Percentiles rank a stretch among this genome's conserved stretches.
Evolutionary conservation across 257 asterid genomes (phyloP).

Genomic region (Nicotiana sylvestris): DNA sequence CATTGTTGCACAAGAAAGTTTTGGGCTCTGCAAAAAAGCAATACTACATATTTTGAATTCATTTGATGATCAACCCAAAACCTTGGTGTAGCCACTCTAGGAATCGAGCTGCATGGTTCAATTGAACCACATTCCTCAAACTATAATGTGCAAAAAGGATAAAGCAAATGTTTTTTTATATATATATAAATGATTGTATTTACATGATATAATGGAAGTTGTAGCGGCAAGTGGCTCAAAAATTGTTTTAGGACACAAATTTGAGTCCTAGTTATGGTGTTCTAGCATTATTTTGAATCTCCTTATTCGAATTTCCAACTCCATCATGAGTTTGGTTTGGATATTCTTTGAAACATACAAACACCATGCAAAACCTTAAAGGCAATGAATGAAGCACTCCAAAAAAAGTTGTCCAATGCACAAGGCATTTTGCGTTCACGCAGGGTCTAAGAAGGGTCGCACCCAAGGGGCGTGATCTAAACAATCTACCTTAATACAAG

Average conservation of each 20-base stretch:
- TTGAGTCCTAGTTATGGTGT: not conserved
- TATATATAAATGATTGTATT: not conserved
- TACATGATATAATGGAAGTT: not conserved
- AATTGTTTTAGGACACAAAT: not conserved
- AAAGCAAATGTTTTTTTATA: not conserved
- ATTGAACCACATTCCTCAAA: not conserved
- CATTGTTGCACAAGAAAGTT: conserved; percentile 21
- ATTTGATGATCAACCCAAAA: not conserved
- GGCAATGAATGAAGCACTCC: not conserved
- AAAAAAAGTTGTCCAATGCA: too few relatives aligned
- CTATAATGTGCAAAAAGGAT: not conserved
- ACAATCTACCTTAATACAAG: too few relatives aligned
- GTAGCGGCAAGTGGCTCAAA: not conserved
- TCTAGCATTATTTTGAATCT: not conserved
- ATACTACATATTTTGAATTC: not conserved
- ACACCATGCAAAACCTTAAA: not conserved
- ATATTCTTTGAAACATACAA: not conserved
- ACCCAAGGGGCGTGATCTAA: too few relatives aligned
- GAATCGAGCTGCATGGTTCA: not conserved
- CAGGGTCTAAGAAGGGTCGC: fast-evolving
- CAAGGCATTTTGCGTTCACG: too few relatives aligned
- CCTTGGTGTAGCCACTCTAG: not conserved
- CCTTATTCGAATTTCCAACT: not conserved
- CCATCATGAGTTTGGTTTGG: not conserved
- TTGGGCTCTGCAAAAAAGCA: conserved; percentile 11